A percentile compares a stretch with the other conserved stretches of the same genome.
Conservation (phyloP, 441 rosid species). For the Brassica hybrid region DNA sequence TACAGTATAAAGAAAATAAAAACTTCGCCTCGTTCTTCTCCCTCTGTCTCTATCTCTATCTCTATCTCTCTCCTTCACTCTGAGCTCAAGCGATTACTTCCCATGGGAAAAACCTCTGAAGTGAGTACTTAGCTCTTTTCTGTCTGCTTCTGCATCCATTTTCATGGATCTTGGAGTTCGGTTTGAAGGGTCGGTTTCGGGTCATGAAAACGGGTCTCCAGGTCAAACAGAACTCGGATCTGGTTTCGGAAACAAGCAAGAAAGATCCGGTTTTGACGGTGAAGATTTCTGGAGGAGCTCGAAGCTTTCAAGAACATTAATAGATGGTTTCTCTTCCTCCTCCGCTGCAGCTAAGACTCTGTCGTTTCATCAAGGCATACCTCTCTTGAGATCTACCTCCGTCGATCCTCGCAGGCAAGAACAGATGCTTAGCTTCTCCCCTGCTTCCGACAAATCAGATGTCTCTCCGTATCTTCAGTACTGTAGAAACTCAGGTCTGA, state of each 20-base stretch:
- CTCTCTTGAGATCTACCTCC: constrained; percentile 55
- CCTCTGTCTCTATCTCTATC: constrained; percentile 33
- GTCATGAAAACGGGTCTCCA: constrained; percentile 45
- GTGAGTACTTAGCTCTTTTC: constrained; percentile 35
- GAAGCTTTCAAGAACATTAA: constrained; percentile 53
- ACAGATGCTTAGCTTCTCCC: constrained; percentile 76
- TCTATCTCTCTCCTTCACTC: no score
- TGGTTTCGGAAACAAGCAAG: constrained; percentile 46
- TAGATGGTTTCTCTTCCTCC: constrained; percentile 25
- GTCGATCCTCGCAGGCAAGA: constrained; percentile 55
- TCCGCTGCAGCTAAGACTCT: constrained; percentile 44
- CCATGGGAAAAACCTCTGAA: constrained; percentile 47
- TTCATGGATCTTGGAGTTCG: constrained; percentile 65
- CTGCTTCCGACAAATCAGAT: constrained; percentile 73
- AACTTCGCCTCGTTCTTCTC: constrained; percentile 36
- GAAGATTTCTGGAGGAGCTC: constrained; percentile 62
- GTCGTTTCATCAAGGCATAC: constrained; percentile 46
- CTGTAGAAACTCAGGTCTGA: constrained; percentile 34
- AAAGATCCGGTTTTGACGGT: constrained; percentile 39
- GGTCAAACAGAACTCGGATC: constrained; percentile 53
- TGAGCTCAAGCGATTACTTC: constrained; percentile 43
- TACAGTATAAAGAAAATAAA: constrained; percentile 27
- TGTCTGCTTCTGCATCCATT: constrained; percentile 30
- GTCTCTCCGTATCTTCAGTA: constrained; percentile 44
- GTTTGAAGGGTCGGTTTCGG: constrained; percentile 51